These are phyloP conservation scores for Aspergillus fumigatiaffinis DNA, from an alignment of 2,329 filamentous ascomycete genomes.

Conservation along the genomic window DNA sequence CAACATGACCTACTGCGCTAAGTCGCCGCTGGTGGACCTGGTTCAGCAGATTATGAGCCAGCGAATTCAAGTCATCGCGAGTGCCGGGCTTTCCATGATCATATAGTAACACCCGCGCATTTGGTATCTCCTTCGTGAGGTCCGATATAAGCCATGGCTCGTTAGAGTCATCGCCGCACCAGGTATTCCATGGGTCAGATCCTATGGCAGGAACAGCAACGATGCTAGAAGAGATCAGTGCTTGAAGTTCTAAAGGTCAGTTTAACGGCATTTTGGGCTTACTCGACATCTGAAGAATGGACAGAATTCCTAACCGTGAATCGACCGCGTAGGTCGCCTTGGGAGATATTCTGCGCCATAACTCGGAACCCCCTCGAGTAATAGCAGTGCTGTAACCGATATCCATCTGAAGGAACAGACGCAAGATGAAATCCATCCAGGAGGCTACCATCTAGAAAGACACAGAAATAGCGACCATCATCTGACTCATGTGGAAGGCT, in stretches of 20 bases:
- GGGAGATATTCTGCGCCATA: background rate
- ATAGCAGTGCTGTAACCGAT: background rate
- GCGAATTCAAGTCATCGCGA: slow-evolving; percentile 23
- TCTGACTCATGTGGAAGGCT: slow-evolving; percentile 7
- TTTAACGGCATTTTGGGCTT: slow-evolving; percentile 5
- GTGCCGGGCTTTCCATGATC: slow-evolving; percentile 25
- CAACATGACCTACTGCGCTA: slow-evolving; percentile 9
- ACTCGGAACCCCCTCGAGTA: background rate
- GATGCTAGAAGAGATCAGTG: slow-evolving; percentile 20
- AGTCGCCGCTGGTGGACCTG: slow-evolving; percentile 20
- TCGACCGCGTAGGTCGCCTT: background rate
- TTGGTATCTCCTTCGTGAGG: slow-evolving; percentile 17
- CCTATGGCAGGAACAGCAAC: slow-evolving; percentile 35
- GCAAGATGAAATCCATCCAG: background rate
- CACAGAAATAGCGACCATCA: slow-evolving; percentile 3
- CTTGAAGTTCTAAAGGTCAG: background rate
- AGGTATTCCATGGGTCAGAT: slow-evolving; percentile 26
- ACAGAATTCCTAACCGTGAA: slow-evolving; percentile 14
- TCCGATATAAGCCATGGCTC: slow-evolving; percentile 25
- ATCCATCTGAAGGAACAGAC: background rate
- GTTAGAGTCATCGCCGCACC: slow-evolving; percentile 18
- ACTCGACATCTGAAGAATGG: slow-evolving; percentile 25
- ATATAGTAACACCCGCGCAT: slow-evolving; percentile 26
- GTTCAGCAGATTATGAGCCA: slow-evolving; percentile 24
- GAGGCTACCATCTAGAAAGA: background rate